A percentile compares a stretch with the other conserved stretches of the same genome.
phyloP scores from a whole-genome alignment of 495 filamentous ascomycete species.

The Talaromyces liani region DNA sequence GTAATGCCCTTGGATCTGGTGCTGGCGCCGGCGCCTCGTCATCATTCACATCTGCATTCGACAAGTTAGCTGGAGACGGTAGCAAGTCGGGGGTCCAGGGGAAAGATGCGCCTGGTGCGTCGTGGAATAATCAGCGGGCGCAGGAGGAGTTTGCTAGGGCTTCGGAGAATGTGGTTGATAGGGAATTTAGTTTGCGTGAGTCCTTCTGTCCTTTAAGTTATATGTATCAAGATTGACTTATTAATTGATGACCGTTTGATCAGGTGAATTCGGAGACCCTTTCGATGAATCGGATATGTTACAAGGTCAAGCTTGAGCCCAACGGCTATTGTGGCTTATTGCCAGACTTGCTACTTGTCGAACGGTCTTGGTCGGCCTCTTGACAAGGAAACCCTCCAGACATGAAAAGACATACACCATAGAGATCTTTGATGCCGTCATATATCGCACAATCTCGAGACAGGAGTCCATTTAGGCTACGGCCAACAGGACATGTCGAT shows the following conservation, averaged over 20 bases:
- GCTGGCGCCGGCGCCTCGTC: not conserved
- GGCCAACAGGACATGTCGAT: not conserved
- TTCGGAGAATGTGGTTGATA: conserved; percentile 40
- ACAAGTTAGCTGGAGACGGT: conserved; percentile 14
- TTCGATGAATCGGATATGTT: conserved; percentile 58
- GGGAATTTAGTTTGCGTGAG: conserved; percentile 40
- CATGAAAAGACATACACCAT: not conserved
- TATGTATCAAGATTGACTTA: not conserved
- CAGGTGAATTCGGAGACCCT: conserved; percentile 48
- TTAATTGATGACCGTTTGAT: not conserved
- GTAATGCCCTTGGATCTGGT: conserved; percentile 15
- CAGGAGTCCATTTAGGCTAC: not conserved
- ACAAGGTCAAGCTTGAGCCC: conserved; percentile 26
- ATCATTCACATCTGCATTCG: conserved; percentile 5
- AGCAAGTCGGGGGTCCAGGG: conserved; percentile 11
- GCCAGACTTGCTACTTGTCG: not conserved
- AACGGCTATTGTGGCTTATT: conserved; percentile 2
- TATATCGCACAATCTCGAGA: not conserved
- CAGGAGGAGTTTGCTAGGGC: conserved; percentile 53
- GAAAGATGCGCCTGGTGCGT: conserved; percentile 36
- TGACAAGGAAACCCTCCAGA: not conserved
- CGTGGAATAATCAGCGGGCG: conserved; percentile 53
- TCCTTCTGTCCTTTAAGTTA: not conserved
- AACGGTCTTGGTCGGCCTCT: not conserved
- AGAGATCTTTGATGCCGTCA: not conserved